These are phyloP conservation scores for Aeminium ludgeri DNA, from an alignment of 495 filamentous ascomycete species.

Conservation along the genomic window DNA sequence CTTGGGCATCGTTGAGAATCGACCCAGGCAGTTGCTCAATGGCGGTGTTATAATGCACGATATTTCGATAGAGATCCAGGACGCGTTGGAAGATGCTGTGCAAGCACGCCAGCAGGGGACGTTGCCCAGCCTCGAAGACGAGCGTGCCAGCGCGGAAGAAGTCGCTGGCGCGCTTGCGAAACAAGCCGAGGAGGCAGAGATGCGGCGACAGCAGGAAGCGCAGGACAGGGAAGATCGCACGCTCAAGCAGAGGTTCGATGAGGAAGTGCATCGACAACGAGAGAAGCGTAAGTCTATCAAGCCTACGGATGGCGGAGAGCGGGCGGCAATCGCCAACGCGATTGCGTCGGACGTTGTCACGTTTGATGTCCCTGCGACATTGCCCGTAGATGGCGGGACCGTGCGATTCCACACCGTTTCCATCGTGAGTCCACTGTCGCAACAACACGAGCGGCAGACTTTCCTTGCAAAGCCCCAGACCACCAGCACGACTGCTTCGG, in stretches of 20 bases:
- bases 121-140: constrained; percentile 76
- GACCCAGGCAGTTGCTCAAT: constrained; percentile 53
- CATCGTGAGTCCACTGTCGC: not conserved
- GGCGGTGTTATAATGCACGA: constrained; percentile 83
- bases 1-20: constrained; percentile 48
- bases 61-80: constrained; percentile 64
- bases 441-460: not conserved
- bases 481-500: not conserved
- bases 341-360: not conserved
- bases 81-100: constrained; percentile 76
- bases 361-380: constrained; percentile 8
- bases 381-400: not conserved
- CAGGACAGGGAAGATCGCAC: constrained; percentile 57
- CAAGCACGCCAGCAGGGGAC: constrained; percentile 51
- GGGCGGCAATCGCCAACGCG: not conserved
- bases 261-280: constrained; percentile 54
- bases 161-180: constrained; percentile 35
- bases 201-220: constrained; percentile 22
- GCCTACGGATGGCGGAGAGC: constrained; percentile 6
- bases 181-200: constrained; percentile 19
- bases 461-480: constrained; percentile 1
- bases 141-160: constrained; percentile 55
- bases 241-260: constrained; percentile 55
- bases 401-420: constrained; percentile 1
- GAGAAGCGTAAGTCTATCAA: constrained; percentile 22